A percentile compares a stretch with the other conserved stretches of the same genome.
These are phyloP conservation scores for Akanthomyces uredinophilus DNA, from an alignment of 2,329 filamentous ascomycete genomes.

Conservation along the genomic window DNA sequence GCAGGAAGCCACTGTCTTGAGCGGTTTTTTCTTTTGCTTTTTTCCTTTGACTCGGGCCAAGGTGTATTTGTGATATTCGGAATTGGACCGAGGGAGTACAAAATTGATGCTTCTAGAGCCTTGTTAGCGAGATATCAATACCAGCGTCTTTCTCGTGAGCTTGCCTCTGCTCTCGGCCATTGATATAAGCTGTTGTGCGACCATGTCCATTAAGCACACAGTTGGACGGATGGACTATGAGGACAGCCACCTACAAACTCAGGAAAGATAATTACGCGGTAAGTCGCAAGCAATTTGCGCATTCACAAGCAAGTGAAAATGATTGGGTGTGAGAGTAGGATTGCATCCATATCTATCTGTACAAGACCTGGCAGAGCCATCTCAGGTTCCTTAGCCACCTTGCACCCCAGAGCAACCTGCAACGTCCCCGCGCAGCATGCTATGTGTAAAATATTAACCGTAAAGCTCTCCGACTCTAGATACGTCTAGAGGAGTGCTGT, in stretches of 20 bases:
- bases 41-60: neutral
- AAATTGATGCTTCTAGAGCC: neutral
- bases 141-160: neutral
- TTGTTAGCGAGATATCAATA: neutral
- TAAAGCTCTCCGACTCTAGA: conserved; percentile 13
- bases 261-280: too few species aligned
- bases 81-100: too few species aligned
- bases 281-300: neutral
- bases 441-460: neutral
- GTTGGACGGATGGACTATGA: too few species aligned
- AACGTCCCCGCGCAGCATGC: neutral
- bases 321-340: neutral
- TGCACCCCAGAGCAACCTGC: neutral
- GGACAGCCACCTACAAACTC: too few species aligned
- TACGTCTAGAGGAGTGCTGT: conserved; percentile 1
- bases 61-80: neutral
- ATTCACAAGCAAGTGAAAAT: neutral
- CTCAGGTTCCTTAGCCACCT: conserved; percentile 6
- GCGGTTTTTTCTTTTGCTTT: neutral
- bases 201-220: too few species aligned
- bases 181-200: too few species aligned
- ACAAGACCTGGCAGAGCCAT: conserved; percentile 9
- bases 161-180: too few species aligned
- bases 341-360: neutral
- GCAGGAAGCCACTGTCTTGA: neutral